phyloP scores from a whole-genome alignment of 371 early-diverging fungal genomes.

The Batkoa obscura region DNA sequence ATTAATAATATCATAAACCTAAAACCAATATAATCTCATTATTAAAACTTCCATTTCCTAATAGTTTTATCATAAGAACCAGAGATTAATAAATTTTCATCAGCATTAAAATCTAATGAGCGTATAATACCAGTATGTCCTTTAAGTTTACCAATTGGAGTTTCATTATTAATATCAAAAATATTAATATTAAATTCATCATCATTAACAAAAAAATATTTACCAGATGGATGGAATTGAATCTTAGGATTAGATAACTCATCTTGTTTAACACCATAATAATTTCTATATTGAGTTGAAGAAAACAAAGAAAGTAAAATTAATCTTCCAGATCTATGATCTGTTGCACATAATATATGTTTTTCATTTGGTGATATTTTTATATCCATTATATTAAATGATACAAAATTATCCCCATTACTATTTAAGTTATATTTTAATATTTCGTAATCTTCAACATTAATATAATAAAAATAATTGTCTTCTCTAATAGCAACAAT shows the following conservation, averaged over 20 bases:
- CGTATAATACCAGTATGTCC: conserved; percentile 31
- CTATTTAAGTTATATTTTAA: conserved; percentile 45
- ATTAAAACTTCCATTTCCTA: conserved; percentile 18
- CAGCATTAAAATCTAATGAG: conserved; percentile 17
- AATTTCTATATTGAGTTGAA: conserved; percentile 30
- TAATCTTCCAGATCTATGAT: conserved; percentile 42
- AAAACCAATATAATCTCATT: no score
- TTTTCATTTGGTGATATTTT: conserved; percentile 24
- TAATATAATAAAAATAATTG: conserved; percentile 49
- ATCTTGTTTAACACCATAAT: conserved; percentile 40
- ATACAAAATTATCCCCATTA: conserved; percentile 64
- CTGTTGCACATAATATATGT: conserved; percentile 45
- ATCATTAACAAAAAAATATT: conserved; percentile 41
- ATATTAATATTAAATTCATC: conserved; percentile 38
- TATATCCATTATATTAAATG: conserved; percentile 53
- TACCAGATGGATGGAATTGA: conserved; percentile 39
- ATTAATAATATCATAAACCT: no score
- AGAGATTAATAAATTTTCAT: conserved; percentile 16
- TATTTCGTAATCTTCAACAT: conserved; percentile 16
- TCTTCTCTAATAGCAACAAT: conserved; percentile 45
- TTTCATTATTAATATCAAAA: conserved; percentile 35
- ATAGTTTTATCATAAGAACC: conserved; percentile 31
- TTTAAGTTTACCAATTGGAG: conserved; percentile 19
- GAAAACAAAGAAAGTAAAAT: conserved; percentile 32
- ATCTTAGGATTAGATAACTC: conserved; percentile 33